A percentile compares a stretch with the other conserved stretches of the same genome.
These are phyloP conservation scores for Harringtonia aguacate DNA, from an alignment of 2,329 filamentous ascomycete species.

Conservation along the genomic window DNA sequence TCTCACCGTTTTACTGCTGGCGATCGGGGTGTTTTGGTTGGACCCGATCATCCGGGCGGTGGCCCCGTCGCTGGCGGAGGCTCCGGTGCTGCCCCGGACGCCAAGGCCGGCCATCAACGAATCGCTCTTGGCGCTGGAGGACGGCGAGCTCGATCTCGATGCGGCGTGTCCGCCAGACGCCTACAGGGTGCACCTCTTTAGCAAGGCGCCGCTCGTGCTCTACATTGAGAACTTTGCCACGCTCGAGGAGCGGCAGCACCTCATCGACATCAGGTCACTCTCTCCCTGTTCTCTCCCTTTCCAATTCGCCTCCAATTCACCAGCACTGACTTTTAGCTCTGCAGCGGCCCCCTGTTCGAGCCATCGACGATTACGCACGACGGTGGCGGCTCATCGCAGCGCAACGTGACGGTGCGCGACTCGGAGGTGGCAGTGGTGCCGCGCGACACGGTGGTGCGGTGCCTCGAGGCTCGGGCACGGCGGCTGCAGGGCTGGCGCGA, in stretches of 20 bases:
- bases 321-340: background rate
- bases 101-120: constrained; percentile 37
- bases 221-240: constrained; percentile 43
- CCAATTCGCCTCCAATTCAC: background rate
- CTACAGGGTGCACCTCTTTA: constrained; percentile 37
- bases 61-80: constrained; percentile 11
- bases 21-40: constrained; percentile 30
- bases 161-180: constrained; percentile 25
- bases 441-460: constrained; percentile 29
- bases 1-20: constrained; percentile 26
- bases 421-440: constrained; percentile 41
- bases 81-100: constrained; percentile 12
- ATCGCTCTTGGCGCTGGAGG: constrained; percentile 38
- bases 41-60: constrained; percentile 27
- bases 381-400: constrained; percentile 27
- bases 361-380: constrained; percentile 40
- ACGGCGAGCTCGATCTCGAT: background rate
- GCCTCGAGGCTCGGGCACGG: constrained; percentile 35
- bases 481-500: constrained; percentile 42
- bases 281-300: background rate
- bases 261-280: constrained; percentile 40
- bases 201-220: constrained; percentile 38
- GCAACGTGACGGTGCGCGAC: constrained; percentile 34
- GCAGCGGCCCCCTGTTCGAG: constrained; percentile 36
- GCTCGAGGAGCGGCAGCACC: constrained; percentile 29